Evolutionary conservation across 495 filamentous ascomycete genomes (phyloP), one percentile per base, ranked within the genome.

Genomic region (Aspergillus bertholletiae): DNA sequence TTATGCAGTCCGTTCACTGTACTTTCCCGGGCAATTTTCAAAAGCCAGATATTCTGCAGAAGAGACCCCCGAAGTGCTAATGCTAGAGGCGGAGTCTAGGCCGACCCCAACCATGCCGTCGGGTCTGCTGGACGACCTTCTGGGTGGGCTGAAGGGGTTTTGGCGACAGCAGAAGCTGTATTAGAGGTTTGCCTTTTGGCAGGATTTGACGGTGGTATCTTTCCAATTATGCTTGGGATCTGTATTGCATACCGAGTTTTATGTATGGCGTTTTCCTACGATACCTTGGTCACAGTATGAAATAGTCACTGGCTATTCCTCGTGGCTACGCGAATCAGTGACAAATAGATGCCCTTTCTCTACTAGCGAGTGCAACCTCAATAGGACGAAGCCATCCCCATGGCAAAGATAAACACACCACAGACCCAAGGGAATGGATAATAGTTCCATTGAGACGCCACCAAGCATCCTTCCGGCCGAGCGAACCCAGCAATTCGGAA

Each of bases 91-190:
- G 39, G 39, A 21, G 11, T 37, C 18, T 49, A 24, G 46, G 21
- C 46, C 28, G 18, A 21, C 9, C 26, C 1, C 7, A 12, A 20
- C 24, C 18, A 20, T 13, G 24, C 4, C 12, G 5, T 35, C 27
- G 13, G 24, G 18, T 12, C 20, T 35, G 11, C 18, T 35, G 27
- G 46, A 34, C 5, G 15, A 30, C 2, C 2, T 49, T 1, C 12
- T 40, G 12, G 11, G 35, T 52, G 22, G 23, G 21, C 13, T 53
- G 24, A 45, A 46, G 18, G 56, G 52, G 3, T 71, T 72, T 60
- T 73, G 70, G 70, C 62, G 61, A 26, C 58, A 58, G 21, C 70
- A 69, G 32, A 71, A 55, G 35, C 23, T 69, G 18, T 71, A 70
- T 56, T 72, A 59, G 41, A 35, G 21, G 3, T 7, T 28, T n/a